Conservation (phyloP, 495 filamentous ascomycete species). For the Pseudomonodictys pantanalensis region DNA sequence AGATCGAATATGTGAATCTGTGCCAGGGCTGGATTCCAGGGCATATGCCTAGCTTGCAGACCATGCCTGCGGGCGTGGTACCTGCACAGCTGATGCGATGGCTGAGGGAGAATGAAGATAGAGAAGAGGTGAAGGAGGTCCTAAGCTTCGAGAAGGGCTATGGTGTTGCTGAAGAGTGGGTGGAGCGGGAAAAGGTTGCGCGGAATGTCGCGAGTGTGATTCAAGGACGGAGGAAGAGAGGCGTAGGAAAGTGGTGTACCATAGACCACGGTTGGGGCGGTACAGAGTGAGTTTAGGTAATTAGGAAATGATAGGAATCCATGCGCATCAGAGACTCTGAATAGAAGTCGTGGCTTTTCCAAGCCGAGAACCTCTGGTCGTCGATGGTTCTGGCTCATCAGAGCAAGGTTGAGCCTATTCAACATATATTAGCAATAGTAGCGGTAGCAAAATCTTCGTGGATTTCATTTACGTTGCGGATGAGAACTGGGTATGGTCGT, state of each 20-base stretch:
- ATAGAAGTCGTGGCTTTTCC: too few relatives aligned
- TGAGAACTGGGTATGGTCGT: too few relatives aligned
- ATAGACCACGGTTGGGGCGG: slow-evolving; percentile 31
- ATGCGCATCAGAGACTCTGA: too few relatives aligned
- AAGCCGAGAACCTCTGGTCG: too few relatives aligned
- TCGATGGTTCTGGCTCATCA: too few relatives aligned
- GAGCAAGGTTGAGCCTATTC: too few relatives aligned
- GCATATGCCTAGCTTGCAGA: slow-evolving; percentile 3
- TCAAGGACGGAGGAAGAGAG: slow-evolving; percentile 4
- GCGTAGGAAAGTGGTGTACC: slow-evolving; percentile 3
- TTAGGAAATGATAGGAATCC: too few relatives aligned
- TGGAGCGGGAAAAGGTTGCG: slow-evolving; percentile 29
- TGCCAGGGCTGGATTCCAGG: slow-evolving; percentile 51
- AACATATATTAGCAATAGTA: too few relatives aligned
- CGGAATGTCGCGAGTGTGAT: slow-evolving; percentile 17
- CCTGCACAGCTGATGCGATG: slow-evolving; percentile 18
- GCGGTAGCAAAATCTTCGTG: too few relatives aligned
- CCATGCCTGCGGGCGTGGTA: slow-evolving; percentile 22
- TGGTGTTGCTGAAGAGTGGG: slow-evolving; percentile 15
- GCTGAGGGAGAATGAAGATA: slow-evolving; percentile 12
- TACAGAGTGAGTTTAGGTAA: not conserved
- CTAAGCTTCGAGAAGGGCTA: not conserved
- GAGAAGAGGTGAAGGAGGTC: not conserved
- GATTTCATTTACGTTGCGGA: too few relatives aligned
- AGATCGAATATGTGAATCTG: slow-evolving; percentile 49